A percentile compares a stretch with the other conserved stretches of the same genome.
Conservation (phyloP, 176 grass and related monocot species). For the Hsuehochloa calcarea region DNA sequence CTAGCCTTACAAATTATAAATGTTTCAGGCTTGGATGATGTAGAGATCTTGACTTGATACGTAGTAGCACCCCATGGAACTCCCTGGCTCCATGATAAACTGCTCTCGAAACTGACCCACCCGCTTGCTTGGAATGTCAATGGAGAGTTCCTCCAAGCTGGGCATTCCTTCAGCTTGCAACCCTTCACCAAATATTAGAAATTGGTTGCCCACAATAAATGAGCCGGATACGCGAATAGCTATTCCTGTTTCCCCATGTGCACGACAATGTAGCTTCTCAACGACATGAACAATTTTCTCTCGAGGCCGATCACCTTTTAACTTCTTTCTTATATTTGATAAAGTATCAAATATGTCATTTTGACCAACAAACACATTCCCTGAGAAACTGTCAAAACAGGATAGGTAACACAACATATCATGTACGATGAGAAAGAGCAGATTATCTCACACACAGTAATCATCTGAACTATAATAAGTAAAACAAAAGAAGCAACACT, state of each 20-base stretch:
- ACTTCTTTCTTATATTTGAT: conserved; percentile 76
- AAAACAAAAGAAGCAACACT: not conserved
- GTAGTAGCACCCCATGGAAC: conserved; percentile 59
- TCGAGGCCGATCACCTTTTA: conserved; percentile 61
- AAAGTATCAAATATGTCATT: conserved; percentile 64
- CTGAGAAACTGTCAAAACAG: conserved; percentile 66
- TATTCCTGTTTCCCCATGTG: conserved; percentile 52
- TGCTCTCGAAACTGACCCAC: conserved; percentile 82
- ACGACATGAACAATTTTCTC: conserved; percentile 97
- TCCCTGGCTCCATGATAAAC: conserved; percentile 71
- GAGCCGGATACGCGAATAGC: conserved; percentile 77
- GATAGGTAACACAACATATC: conserved; percentile 13
- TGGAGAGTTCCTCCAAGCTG: conserved; percentile 54
- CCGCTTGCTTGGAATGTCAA: conserved; percentile 62
- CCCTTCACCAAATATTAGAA: conserved; percentile 78
- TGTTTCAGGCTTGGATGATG: conserved; percentile 52
- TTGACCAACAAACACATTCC: conserved; percentile 56
- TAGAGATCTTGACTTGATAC: conserved; percentile 81
- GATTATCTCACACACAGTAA: not conserved
- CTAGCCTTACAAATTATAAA: conserved; percentile 3
- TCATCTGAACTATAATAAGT: not conserved
- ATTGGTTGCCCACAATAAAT: conserved; percentile 75
- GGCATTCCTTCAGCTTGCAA: conserved; percentile 91
- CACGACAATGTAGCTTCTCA: conserved; percentile 78
- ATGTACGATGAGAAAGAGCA: not conserved